Conservation (phyloP, 768 basidiomycete species). For the Agrocybe chaxingu region DNA sequence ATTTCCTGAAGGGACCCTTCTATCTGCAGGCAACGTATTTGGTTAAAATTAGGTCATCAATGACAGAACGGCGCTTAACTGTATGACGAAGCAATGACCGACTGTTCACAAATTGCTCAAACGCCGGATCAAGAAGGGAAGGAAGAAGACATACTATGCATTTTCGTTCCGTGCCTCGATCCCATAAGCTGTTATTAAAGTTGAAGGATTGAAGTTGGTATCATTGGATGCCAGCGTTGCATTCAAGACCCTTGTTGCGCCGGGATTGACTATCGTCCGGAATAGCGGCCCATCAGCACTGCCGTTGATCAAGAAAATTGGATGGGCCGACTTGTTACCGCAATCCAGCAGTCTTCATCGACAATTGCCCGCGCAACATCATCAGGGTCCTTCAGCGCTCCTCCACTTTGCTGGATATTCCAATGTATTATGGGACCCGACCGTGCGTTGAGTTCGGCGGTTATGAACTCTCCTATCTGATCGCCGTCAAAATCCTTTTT, state of each 20-base stretch:
- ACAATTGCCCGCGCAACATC: constrained; percentile 37
- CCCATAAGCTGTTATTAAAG: constrained; percentile 43
- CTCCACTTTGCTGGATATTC: constrained; percentile 26
- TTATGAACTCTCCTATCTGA: constrained; percentile 38
- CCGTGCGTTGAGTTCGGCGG: constrained; percentile 25
- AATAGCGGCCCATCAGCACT: not conserved
- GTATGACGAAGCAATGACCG: constrained; percentile 23
- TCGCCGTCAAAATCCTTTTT: constrained; percentile 50
- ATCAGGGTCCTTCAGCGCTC: constrained; percentile 33
- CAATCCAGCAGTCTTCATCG: constrained; percentile 43
- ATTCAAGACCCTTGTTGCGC: constrained; percentile 32
- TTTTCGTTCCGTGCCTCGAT: constrained; percentile 56
- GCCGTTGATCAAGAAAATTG: not conserved
- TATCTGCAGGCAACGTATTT: constrained; percentile 1
- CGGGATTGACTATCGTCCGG: constrained; percentile 30
- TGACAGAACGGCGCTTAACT: constrained; percentile 12
- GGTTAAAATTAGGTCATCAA: not conserved
- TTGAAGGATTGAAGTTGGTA: constrained; percentile 37
- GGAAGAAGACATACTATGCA: constrained; percentile 41
- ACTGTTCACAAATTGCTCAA: constrained; percentile 11
- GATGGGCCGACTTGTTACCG: constrained; percentile 35
- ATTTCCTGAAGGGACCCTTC: constrained; percentile 7
- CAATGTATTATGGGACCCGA: constrained; percentile 31
- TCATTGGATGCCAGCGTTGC: constrained; percentile 31
- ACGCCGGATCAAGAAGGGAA: not conserved